Conservation (phyloP, 441 rosid genomes). For the Populus tomentosa region DNA sequence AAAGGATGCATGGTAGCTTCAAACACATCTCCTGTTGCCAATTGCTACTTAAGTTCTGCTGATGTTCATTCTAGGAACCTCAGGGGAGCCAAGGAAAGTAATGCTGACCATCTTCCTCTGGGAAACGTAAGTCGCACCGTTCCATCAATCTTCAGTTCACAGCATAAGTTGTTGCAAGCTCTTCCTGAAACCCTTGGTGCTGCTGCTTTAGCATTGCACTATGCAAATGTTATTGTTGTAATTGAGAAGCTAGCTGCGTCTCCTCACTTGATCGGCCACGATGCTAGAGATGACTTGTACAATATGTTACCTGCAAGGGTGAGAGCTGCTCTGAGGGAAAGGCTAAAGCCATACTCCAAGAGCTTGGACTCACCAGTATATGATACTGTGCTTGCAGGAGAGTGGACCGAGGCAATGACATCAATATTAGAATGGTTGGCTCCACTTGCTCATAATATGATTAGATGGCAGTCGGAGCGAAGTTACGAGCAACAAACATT, state of each 20-base stretch:
- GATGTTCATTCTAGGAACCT: constrained; percentile 24
- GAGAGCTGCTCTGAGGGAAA: constrained; percentile 61
- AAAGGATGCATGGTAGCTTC: constrained; percentile 62
- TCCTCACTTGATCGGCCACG: constrained; percentile 92
- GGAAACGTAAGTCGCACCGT: constrained; percentile 24
- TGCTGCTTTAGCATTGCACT: constrained; percentile 88
- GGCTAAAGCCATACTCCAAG: constrained; percentile 70
- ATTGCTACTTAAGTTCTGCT: constrained; percentile 31
- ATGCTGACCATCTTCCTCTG: constrained; percentile 27
- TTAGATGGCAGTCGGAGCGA: constrained; percentile 92
- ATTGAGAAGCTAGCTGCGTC: constrained; percentile 85
- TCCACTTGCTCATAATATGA: constrained; percentile 98
- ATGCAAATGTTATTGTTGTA: constrained; percentile 85
- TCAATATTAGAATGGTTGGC: constrained; percentile 86
- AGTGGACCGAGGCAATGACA: constrained; percentile 80
- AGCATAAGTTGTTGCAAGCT: constrained; percentile 53
- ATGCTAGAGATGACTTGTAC: constrained; percentile 92
- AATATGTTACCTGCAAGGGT: constrained; percentile 84
- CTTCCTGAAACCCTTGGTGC: constrained; percentile 79
- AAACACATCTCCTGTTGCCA: constrained; percentile 39
- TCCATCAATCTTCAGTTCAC: constrained; percentile 33
- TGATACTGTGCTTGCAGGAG: constrained; percentile 68
- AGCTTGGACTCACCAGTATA: constrained; percentile 50
- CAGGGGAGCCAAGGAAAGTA: constrained; percentile 37
- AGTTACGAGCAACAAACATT: constrained; percentile 91